A percentile compares a stretch with the other conserved stretches of the same genome.
phyloP scores from a whole-genome alignment of 306 rosid genomes.

The Hippophae gyantsensis region DNA sequence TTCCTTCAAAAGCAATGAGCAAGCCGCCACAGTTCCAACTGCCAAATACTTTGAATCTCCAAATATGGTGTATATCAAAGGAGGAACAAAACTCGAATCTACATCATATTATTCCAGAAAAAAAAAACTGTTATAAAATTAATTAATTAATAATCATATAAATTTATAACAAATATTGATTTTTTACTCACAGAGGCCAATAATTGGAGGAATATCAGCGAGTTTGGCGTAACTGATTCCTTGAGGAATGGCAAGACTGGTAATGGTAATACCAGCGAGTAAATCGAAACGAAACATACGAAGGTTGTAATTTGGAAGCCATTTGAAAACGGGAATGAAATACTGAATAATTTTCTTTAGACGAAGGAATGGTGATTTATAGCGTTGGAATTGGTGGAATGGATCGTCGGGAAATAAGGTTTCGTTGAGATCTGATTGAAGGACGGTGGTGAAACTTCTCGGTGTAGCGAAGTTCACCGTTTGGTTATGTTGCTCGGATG shows the following conservation, averaged over 20 bases:
- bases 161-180: neutral
- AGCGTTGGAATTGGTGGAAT: slow-evolving; percentile 32
- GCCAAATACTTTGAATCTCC: slow-evolving; percentile 84
- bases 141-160: neutral
- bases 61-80: slow-evolving; percentile 55
- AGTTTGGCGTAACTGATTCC: slow-evolving; percentile 88
- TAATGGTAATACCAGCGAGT: slow-evolving; percentile 70
- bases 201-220: slow-evolving; percentile 52
- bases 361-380: neutral
- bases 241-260: slow-evolving; percentile 93
- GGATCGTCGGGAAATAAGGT: slow-evolving; percentile 69
- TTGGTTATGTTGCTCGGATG: slow-evolving; percentile 5
- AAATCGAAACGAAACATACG: slow-evolving; percentile 36
- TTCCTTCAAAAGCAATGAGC: slow-evolving; percentile 48
- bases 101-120: neutral
- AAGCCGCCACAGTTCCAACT: slow-evolving; percentile 78
- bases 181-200: slow-evolving; percentile 59
- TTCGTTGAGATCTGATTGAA: slow-evolving; percentile 47
- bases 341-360: slow-evolving; percentile 33
- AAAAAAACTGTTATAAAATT: too few species aligned
- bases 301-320: slow-evolving; percentile 53
- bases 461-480: slow-evolving; percentile 40
- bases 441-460: slow-evolving; percentile 21
- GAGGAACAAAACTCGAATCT: slow-evolving; percentile 87
- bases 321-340: slow-evolving; percentile 54